Conservation (phyloP, 768 basidiomycete species). For the Auricularia auricula-judae region DNA sequence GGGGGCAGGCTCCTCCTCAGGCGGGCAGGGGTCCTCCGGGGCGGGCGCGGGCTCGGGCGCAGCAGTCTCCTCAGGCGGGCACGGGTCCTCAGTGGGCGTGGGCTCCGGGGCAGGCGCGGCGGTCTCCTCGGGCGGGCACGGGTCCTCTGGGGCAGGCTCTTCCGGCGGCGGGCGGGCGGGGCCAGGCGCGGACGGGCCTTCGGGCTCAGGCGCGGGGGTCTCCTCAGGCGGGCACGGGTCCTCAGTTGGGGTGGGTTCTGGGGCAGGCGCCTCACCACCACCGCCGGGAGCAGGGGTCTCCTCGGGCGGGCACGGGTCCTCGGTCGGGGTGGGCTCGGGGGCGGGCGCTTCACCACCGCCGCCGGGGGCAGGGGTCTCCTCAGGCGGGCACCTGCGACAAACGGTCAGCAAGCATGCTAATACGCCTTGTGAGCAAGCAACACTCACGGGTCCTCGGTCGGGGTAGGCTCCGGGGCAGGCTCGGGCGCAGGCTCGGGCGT, state of each 20-base stretch:
- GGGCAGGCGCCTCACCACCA: neutral
- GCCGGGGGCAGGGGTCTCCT: conserved; percentile 1
- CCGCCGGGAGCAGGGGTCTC: neutral
- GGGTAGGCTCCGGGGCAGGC: neutral
- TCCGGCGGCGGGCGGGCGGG: neutral
- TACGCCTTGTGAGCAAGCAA: too few species aligned
- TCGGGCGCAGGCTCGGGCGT: neutral
- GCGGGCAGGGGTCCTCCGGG: neutral
- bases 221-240: conserved; percentile 1
- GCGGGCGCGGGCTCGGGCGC: neutral
- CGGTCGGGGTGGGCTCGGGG: neutral
- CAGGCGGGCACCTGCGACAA: too few species aligned
- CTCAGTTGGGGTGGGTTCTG: neutral
- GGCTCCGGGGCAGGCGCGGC: neutral
- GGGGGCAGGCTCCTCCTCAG: neutral
- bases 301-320: neutral
- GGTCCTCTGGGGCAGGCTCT: neutral
- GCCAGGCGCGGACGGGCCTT: neutral
- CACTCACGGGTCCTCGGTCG: too few species aligned
- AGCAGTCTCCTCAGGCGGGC: neutral
- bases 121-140: neutral
- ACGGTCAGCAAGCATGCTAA: too few species aligned
- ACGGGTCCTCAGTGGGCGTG: neutral
- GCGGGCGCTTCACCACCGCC: neutral
- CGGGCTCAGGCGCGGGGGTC: neutral